A percentile compares a stretch with the other conserved stretches of the same genome.
Evolutionary conservation across 129 eudicot species (phyloP).

Genomic region (Ambrosia trifida): DNA sequence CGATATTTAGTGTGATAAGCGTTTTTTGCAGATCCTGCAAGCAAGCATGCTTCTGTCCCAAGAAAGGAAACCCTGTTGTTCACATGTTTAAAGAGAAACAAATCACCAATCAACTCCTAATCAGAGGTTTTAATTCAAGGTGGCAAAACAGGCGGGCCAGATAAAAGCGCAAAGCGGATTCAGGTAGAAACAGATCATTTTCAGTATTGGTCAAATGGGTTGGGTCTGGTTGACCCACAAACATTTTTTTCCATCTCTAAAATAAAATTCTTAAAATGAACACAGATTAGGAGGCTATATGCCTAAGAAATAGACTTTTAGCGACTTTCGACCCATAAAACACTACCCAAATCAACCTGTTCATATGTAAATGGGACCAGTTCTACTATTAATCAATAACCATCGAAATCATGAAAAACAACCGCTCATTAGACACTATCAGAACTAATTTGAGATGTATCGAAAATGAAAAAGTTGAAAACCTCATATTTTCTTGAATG

Average conservation of each 20-base stretch:
- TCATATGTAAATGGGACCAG: no score
- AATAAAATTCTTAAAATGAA: background rate
- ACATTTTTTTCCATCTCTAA: background rate
- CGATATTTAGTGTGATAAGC: conserved; percentile 96
- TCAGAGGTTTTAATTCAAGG: background rate
- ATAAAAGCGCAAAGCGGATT: background rate
- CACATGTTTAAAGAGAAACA: conserved; percentile 19
- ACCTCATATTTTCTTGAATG: no score
- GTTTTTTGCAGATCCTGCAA: conserved; percentile 91
- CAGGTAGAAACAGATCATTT: background rate
- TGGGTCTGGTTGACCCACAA: background rate
- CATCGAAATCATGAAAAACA: no score
- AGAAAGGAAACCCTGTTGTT: conserved; percentile 85
- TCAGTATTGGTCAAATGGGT: background rate
- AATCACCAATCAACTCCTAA: conserved; percentile 8
- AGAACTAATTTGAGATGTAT: no score
- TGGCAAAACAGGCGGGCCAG: background rate
- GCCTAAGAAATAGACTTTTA: no score
- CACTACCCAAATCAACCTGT: no score
- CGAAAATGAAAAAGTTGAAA: no score
- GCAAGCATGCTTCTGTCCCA: conserved; percentile 88
- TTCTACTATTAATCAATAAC: no score
- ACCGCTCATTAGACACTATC: no score
- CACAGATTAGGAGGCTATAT: background rate
- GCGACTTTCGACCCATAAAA: no score